Evolutionary conservation across 306 rosid species (phyloP), one percentile per base, ranked within the genome.

Genomic region (Trifolium pratense): DNA sequence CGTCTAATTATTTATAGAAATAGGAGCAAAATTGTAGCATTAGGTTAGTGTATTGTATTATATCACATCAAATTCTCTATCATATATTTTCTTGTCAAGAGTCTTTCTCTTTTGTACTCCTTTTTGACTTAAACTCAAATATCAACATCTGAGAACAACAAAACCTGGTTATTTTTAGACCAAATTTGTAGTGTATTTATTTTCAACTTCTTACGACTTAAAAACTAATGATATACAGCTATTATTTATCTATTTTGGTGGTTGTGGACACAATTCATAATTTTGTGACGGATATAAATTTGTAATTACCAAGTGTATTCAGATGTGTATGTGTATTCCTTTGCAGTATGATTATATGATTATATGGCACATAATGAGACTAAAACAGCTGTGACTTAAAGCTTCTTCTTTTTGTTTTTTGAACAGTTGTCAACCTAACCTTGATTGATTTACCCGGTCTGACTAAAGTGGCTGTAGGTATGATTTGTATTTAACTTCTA

Each of bases 391-490:
- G n/a, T 9, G 16, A 29, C 39, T 18, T 55, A 78, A 45, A 12
- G 32, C 56, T 78, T 61, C 18, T 70, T 18, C 66, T 37, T 13
- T 13, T 72, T 49, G 21, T 34, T 45, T 65, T 81, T 65, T 82
- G 79, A 73, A 73, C 92, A 94, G 98, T 94, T 85, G 98, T 94
- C 86, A 94, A 94, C 89, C 84, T 94, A 60, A 94, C 98, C 40
- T 88, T 94, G 63, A 70, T 94, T 78, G 98, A 94, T 83, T 89
- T 94, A 63, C 97, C 98, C 20, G 98, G 98, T 75, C 79, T 94
- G 84, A 94, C 98, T 17, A 94, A 94, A 82, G 98, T 94, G 67
- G 98, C 98, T 61, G 73, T 94, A 75, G 98, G 98, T 94, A 89
- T 73, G 90, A 68, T 70, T 37, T 73, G 61, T 55, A 37, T 61